Evolutionary conservation across 2,329 filamentous ascomycete species (phyloP).

Genomic region (Rasamsonia emersonii): DNA sequence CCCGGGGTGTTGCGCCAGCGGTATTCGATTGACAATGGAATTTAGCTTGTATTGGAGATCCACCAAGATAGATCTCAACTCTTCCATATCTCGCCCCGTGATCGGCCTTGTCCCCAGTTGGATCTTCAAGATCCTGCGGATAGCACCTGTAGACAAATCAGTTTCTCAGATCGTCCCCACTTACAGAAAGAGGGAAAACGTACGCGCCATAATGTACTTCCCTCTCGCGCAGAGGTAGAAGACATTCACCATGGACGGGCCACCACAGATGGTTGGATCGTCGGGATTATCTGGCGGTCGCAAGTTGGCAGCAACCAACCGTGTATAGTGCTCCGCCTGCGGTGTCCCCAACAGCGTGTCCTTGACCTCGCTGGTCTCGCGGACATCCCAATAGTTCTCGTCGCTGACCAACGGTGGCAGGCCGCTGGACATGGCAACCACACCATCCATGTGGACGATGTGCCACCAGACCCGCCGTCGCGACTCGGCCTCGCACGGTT

Average conservation of each 20-base stretch:
- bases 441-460: slow-evolving; percentile 41
- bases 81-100: slow-evolving; percentile 36
- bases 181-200: slow-evolving; percentile 11
- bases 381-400: slow-evolving; percentile 41
- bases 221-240: slow-evolving; percentile 36
- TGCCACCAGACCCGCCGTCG: slow-evolving; percentile 42
- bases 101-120: slow-evolving; percentile 38
- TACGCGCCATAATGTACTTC: slow-evolving; percentile 38
- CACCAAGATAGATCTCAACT: slow-evolving; percentile 32
- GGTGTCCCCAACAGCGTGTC: slow-evolving; percentile 34
- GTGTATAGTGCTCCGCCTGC: slow-evolving; percentile 29
- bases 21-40: slow-evolving; percentile 36
- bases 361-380: slow-evolving; percentile 39
- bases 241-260: slow-evolving; percentile 33
- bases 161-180: not conserved
- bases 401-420: slow-evolving; percentile 39
- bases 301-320: slow-evolving; percentile 22
- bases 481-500: slow-evolving; percentile 36
- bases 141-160: slow-evolving; percentile 22
- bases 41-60: slow-evolving; percentile 35
- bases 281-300: slow-evolving; percentile 33
- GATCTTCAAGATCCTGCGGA: slow-evolving; percentile 35
- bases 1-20: slow-evolving; percentile 17
- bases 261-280: slow-evolving; percentile 32
- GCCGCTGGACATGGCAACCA: slow-evolving; percentile 42